Evolutionary conservation across 345 rosid species (phyloP).

Genomic region (Erysimum cheiranthoides): DNA sequence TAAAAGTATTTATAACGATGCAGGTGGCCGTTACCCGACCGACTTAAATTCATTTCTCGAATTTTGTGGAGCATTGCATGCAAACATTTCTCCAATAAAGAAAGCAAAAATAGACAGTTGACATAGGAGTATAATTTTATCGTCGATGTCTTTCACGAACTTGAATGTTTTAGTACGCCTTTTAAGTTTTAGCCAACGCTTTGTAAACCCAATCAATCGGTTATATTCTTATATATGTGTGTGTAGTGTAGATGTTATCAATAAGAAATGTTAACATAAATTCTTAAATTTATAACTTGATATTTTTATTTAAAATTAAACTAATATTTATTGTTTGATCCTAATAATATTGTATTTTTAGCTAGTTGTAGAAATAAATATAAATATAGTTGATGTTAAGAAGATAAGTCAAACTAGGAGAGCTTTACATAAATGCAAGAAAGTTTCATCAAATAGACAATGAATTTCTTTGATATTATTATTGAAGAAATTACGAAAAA

Average conservation of each 20-base stretch:
- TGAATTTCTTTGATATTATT: background rate
- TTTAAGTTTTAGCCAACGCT: background rate
- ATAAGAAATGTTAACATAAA: no score
- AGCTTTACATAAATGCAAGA: constrained; percentile 20
- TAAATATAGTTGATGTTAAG: constrained; percentile 5
- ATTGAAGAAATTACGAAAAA: background rate
- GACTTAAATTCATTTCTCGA: constrained; percentile 42
- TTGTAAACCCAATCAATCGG: background rate
- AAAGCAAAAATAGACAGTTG: background rate
- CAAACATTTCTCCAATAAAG: constrained; percentile 5
- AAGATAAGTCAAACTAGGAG: constrained; percentile 26
- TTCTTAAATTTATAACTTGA: no score
- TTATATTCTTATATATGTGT: background rate
- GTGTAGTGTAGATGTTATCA: background rate
- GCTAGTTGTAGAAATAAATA: background rate
- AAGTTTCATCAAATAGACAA: background rate
- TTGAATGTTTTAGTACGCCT: background rate
- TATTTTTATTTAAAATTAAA: background rate
- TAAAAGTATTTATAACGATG: constrained; percentile 31
- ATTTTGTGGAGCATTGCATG: constrained; percentile 35
- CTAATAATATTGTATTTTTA: background rate
- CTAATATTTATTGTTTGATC: background rate
- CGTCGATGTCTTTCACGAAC: background rate
- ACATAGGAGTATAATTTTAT: constrained; percentile 13
- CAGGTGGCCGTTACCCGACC: constrained; percentile 40